Conservation (phyloP, 306 rosid species). For the Glycine latifolia region DNA sequence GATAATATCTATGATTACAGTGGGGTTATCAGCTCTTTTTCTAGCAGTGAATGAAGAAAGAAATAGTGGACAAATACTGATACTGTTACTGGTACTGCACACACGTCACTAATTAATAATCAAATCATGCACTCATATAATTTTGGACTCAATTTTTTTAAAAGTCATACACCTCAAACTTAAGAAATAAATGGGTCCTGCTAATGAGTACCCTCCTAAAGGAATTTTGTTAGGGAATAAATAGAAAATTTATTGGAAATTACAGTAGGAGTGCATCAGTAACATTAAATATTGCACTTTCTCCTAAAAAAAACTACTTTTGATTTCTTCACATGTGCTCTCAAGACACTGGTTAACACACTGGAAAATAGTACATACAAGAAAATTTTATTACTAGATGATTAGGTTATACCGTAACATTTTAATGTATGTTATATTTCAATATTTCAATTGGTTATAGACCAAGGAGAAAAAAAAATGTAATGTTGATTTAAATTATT, state of each 20-base stretch:
- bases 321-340: background rate
- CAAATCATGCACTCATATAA: background rate
- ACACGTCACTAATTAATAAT: background rate
- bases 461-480: background rate
- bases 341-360: background rate
- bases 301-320: background rate
- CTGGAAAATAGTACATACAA: background rate
- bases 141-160: slow-evolving; percentile 14
- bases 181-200: background rate
- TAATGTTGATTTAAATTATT: background rate
- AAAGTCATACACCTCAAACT: background rate
- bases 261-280: background rate
- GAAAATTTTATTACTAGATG: background rate
- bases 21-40: background rate
- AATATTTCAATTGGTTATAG: background rate
- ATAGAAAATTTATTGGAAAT: background rate
- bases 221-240: background rate
- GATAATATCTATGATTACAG: background rate
- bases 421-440: background rate
- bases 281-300: background rate
- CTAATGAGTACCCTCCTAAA: background rate
- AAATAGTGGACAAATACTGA: background rate
- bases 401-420: slow-evolving; percentile 4
- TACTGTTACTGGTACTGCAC: background rate
- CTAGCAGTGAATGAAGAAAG: background rate